Conservation (phyloP, 2,329 filamentous ascomycete species). For the Lasiodiplodia gonubiensis region DNA sequence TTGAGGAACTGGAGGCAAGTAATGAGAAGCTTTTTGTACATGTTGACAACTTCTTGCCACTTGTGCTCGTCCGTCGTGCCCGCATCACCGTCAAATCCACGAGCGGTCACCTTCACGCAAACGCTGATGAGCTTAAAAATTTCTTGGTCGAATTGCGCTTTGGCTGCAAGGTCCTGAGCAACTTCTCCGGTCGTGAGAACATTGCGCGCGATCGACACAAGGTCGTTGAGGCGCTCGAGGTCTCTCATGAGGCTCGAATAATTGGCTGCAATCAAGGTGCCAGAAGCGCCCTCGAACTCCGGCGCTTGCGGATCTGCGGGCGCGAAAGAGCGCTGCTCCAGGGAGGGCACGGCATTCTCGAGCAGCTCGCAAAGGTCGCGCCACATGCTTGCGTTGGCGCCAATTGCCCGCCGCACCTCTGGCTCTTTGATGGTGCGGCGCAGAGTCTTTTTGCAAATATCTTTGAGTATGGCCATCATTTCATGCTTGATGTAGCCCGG, state of each 20-base stretch:
- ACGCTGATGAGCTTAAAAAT: slow-evolving; percentile 67
- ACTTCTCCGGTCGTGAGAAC: slow-evolving; percentile 65
- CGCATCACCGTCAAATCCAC: slow-evolving; percentile 69
- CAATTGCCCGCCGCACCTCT: slow-evolving; percentile 63
- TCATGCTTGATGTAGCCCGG: slow-evolving; percentile 65
- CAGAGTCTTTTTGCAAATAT: slow-evolving; percentile 64
- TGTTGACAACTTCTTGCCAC: slow-evolving; percentile 69
- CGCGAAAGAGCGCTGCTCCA: slow-evolving; percentile 67
- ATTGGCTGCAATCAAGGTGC: slow-evolving; percentile 66
- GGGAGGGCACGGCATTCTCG: slow-evolving; percentile 64
- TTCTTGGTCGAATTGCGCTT: slow-evolving; percentile 65
- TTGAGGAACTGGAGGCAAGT: slow-evolving; percentile 70
- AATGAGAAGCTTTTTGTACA: slow-evolving; percentile 69
- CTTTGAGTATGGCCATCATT: slow-evolving; percentile 62
- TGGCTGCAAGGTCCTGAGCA: slow-evolving; percentile 67
- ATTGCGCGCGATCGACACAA: slow-evolving; percentile 67
- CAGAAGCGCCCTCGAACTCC: slow-evolving; percentile 64
- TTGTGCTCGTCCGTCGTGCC: slow-evolving; percentile 67
- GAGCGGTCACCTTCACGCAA: slow-evolving; percentile 67
- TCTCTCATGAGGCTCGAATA: slow-evolving; percentile 65
- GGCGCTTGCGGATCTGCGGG: slow-evolving; percentile 62
- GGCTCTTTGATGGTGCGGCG: slow-evolving; percentile 63
- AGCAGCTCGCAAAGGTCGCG: slow-evolving; percentile 63
- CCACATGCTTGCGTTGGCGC: slow-evolving; percentile 64
- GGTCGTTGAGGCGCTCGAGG: slow-evolving; percentile 66